Base-by-base conservation (phyloP, 768 basidiomycete species). In the Pleurotus giganteus region DNA sequence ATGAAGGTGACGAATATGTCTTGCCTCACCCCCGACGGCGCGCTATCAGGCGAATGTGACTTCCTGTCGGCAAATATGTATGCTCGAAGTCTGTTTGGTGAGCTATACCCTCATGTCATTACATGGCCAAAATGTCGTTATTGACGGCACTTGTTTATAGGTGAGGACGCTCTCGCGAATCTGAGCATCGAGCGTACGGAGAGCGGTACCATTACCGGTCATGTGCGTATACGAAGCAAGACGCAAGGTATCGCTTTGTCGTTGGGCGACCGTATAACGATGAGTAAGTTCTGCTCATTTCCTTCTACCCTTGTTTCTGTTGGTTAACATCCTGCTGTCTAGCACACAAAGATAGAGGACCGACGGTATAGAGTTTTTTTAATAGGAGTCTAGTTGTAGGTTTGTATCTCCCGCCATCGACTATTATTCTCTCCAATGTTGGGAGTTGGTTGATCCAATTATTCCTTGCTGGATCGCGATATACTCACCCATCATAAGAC, bases 1-100 rank as follows among this genome's bases (percentile, higher is more conserved):
- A 95, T 98, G 91, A 88, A 89, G 63, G 85, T 90, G 17, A 99
- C 96, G 43, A 98, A 99, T 68, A 98, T 98, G 95, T 86, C 93
- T 8, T 95, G 94, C 65, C 79, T 99, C 23, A 99, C 96, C 15
- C 94, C 96, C 0, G 93, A 93, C 19, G 96, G 96, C 47, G 94
- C 96, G 0, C 82, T 93, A 49, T 93, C 91, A 0, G 95, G 96
- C 47, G 94, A 98, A 58, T 98, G 95, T 64, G 91, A 95, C 71
- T 99, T 98, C 83, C 75, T 98, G 31, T 92, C 91, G 5, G 96
- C 94, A 24, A 98, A 98, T 66, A 85, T 98, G 82, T 98, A 97
- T 71, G 96, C 96, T 13, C 83, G 89, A 55, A 94, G 91, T 74
- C 66, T 96, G 60, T 99, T 98, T 60, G 95, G 94, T 89, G 47